Evolutionary conservation across 768 basidiomycete genomes (phyloP).

Genomic region (Tricholoma hemisulphureum): DNA sequence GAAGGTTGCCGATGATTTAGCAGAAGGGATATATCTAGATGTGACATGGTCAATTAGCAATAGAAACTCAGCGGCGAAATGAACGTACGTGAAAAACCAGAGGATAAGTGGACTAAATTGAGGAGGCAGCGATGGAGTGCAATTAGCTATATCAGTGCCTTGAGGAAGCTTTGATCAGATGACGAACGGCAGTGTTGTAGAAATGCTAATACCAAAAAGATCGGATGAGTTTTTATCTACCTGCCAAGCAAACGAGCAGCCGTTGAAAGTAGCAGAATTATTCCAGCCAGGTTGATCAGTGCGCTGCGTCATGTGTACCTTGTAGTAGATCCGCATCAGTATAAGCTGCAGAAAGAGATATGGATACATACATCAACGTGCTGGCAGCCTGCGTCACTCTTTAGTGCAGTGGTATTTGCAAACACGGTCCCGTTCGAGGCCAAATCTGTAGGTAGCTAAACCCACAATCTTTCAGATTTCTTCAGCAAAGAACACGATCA

Average conservation of each 20-base stretch:
- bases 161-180: no score
- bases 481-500: no score
- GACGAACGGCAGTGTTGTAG: no score
- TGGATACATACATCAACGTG: constrained; percentile 33
- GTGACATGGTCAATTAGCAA: neutral
- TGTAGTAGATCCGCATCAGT: neutral
- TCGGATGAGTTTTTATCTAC: constrained; percentile 39
- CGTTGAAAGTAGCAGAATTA: constrained; percentile 39
- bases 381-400: constrained; percentile 44
- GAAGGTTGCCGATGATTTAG: constrained; percentile 43
- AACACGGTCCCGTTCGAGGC: constrained; percentile 49
- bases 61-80: neutral
- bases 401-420: constrained; percentile 49
- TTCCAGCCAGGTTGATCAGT: constrained; percentile 38
- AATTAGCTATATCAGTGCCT: no score
- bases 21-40: constrained; percentile 34
- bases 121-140: constrained; percentile 22
- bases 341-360: neutral
- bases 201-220: constrained; percentile 42
- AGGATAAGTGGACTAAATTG: constrained; percentile 53
- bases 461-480: no score
- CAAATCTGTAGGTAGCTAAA: constrained; percentile 37
- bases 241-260: constrained; percentile 40
- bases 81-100: constrained; percentile 52
- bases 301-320: constrained; percentile 39